Base-by-base conservation (phyloP, 2,329 filamentous ascomycete genomes). In the Penicillium corylophilum region DNA sequence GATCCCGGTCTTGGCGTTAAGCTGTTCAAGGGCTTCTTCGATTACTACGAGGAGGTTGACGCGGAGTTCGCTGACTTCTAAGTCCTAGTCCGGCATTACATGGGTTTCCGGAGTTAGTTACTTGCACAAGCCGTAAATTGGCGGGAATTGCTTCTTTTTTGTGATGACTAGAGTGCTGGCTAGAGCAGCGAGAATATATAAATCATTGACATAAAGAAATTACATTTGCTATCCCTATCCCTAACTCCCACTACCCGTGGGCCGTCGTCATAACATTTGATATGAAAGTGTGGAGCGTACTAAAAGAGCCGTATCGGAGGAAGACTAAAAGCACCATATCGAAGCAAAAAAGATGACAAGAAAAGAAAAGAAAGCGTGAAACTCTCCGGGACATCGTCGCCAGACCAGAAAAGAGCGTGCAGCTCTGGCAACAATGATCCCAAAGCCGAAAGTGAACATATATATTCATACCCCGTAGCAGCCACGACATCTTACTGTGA, bases 1-100 rank as follows among this genome's bases (percentile, higher is more conserved):
- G 93, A 97, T 67, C 93, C 93, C 0, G 93, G 93, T 0, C 75
- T 96, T 59, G 93, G 92, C 4, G 88, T 94, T 16, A 86, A 89
- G 74, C 83, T 91, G 60, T 96, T 96, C 76, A 88, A 90, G 78
- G 91, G 87, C 1, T 96, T 96, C 71, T 82, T 95, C 61, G 90
- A 95, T 64, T 77, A 86, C 56, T 97, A 87, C 78, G 90, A 96
- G 77, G 79, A 82, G 64, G 86, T 96, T 38, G 92, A 96, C 72
- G 79, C 74, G 42, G 89, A 95, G 75, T 96, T 94, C 80, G 55
- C 55, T 12, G 63, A 64, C 18, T 70, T 73, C 46, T 73, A 65
- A 47, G 52, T 23, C 5, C 8, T 64, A 47, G 52, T 23, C 5
- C 8, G 10, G 18, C 18, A 6, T 24, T 29, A 41, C 23, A 35